Evolutionary conservation across 176 grass and related monocot genomes (phyloP), one percentile per base, ranked within the genome.

Genomic region (Phoenix dactylifera): DNA sequence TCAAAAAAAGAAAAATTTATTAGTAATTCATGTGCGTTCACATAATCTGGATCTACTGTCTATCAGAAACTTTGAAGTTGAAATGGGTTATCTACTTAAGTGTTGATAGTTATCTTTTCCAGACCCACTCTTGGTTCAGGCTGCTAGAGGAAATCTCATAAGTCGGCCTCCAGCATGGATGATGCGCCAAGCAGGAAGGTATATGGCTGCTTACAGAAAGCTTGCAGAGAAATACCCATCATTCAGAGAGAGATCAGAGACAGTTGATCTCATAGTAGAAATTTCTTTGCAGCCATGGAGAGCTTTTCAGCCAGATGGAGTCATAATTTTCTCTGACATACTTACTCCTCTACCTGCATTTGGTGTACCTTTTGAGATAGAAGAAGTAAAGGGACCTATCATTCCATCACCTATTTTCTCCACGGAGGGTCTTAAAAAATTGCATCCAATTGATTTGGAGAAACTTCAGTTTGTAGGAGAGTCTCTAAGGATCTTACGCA

Each of bases 171-270:
- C 93, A 26, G 84, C 93, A 30, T 97, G 93, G 93, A 97, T 97
- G 93, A 91, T 97, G 93, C 78, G 93, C 71, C 93, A 97, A 83
- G 93, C 93, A 19, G 84, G 93, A 49, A 85, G 93, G 54, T 97
- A 97, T 79, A 97, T 97, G 93, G 66, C 79, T 72, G 79, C 64
- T 63, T 97, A 97, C 78, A 79, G 84, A 80, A 82, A 89, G 26
- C 81, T 97, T 53, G 88, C 93, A 52, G 75, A 80, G 76, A 89
- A 83, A 58, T 78, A 97, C 66, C 87, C 93, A 5, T 97, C 93
- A 29, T 97, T 97, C 68, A 77, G 87, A 59, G 75, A 88, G 76
- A 82, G 93, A 52, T 97, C 93, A 26, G 93, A 97, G 87, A 91
- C 71, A 18, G 72, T 83, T 54, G 81, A 97, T 70, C 87, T 97